A percentile compares a stretch with the other conserved stretches of the same genome.
Evolutionary conservation across 805 yeast genomes (phyloP).

Genomic region (Torulaspora microellipsoides): DNA sequence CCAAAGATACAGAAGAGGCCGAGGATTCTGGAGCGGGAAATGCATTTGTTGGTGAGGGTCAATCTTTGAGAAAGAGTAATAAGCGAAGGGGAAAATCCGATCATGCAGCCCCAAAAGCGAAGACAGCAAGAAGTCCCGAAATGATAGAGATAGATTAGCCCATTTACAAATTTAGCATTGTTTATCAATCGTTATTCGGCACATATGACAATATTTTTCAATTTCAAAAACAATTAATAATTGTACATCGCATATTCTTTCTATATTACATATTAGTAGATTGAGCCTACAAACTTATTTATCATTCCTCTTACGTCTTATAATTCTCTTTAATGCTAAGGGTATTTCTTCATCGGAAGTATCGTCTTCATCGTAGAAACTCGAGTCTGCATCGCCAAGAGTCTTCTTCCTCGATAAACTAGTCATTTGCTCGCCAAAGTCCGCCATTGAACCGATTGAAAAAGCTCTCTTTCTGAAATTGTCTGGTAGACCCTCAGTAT

Average conservation of each 20-base stretch:
- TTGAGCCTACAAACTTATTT: background rate
- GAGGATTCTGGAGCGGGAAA: conserved; percentile 26
- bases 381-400: conserved; percentile 26
- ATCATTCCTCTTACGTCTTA: conserved; percentile 24
- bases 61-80: conserved; percentile 62
- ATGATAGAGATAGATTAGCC: conserved; percentile 68
- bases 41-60: conserved; percentile 64
- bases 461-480: conserved; percentile 35
- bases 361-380: conserved; percentile 13
- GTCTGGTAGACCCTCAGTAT: conserved; percentile 22
- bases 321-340: conserved; percentile 36
- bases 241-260: background rate
- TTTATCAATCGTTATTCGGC: no score
- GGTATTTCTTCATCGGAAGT: conserved; percentile 35
- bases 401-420: conserved; percentile 23
- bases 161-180: background rate
- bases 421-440: conserved; percentile 13
- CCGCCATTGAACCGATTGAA: conserved; percentile 35
- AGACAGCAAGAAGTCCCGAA: conserved; percentile 64
- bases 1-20: conserved; percentile 37
- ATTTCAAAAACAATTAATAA: no score
- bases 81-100: conserved; percentile 60
- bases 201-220: no score
- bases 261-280: background rate
- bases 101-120: conserved; percentile 55